A percentile compares a stretch with the other conserved stretches of the same genome.
phyloP scores from a whole-genome alignment of 208 protist genomes.

The Entamoeba invadens region DNA sequence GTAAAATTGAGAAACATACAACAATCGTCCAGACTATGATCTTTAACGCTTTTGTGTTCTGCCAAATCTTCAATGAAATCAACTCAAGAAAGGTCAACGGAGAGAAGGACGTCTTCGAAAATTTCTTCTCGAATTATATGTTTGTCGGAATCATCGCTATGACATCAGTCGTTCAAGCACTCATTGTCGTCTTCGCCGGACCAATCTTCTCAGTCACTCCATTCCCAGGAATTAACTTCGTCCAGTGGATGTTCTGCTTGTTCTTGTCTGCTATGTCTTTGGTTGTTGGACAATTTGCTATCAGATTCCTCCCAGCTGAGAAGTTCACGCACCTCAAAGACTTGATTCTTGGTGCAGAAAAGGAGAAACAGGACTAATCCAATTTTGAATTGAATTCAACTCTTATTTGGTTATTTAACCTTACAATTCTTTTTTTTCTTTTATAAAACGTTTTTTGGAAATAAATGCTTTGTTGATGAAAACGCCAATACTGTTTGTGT shows the following conservation, averaged over 20 bases:
- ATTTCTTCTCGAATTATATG: background rate
- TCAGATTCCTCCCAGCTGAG: background rate
- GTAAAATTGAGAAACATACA: background rate
- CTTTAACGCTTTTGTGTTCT: constrained; percentile 22
- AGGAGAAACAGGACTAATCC: no score
- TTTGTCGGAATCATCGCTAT: constrained; percentile 2
- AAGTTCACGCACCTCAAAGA: no score
- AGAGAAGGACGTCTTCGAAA: constrained; percentile 19
- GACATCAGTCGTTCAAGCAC: background rate
- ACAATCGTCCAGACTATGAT: background rate
- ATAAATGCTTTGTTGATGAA: no score
- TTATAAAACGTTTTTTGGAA: no score
- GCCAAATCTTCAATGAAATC: constrained; percentile 29
- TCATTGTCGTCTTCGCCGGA: constrained; percentile 21
- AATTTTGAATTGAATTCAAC: no score
- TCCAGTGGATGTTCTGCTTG: background rate
- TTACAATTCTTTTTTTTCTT: no score
- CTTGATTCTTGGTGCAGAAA: no score
- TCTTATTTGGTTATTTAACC: no score
- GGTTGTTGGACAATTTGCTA: background rate
- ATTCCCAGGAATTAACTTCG: background rate
- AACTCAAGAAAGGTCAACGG: constrained; percentile 16
- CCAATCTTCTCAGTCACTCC: no score
- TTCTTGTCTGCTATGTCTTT: background rate
- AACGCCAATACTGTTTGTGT: no score